Conservation (phyloP, 129 eudicot species). For the Centaurea solstitialis region DNA sequence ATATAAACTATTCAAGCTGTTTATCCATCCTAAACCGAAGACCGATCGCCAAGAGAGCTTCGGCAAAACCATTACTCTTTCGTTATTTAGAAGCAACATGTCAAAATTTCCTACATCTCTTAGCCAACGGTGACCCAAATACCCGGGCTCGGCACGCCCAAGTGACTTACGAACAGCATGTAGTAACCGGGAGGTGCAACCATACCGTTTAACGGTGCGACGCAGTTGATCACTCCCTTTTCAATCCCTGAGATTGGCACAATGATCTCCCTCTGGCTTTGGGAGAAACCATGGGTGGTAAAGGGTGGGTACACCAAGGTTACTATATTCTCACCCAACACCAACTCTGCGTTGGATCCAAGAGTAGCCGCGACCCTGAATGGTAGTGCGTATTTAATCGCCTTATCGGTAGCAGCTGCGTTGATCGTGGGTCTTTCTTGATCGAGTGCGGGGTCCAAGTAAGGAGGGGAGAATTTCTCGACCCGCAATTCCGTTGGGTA, state of each 20-base stretch:
- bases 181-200: constrained; percentile 71
- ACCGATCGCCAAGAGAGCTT: not conserved
- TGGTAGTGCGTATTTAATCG: constrained; percentile 40
- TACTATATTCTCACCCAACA: constrained; percentile 38
- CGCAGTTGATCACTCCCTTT: constrained; percentile 11
- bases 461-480: constrained; percentile 80
- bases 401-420: not conserved
- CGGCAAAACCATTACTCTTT: not conserved
- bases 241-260: constrained; percentile 5
- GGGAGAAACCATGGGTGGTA: constrained; percentile 78
- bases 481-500: constrained; percentile 70
- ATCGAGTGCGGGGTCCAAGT: constrained; percentile 45
- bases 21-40: not conserved
- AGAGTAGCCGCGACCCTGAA: constrained; percentile 24
- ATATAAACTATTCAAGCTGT: not conserved
- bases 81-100: not conserved
- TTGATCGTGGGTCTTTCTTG: constrained; percentile 27
- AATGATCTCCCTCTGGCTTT: constrained; percentile 58
- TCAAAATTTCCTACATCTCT: not conserved
- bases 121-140: constrained; percentile 57
- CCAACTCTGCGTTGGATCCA: not conserved
- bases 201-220: constrained; percentile 23
- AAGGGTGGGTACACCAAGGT: constrained; percentile 77
- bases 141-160: constrained; percentile 64
- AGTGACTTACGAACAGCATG: constrained; percentile 53